A percentile compares a stretch with the other conserved stretches of the same genome.
Conservation (phyloP, 306 rosid species). For the Rosa persica region DNA sequence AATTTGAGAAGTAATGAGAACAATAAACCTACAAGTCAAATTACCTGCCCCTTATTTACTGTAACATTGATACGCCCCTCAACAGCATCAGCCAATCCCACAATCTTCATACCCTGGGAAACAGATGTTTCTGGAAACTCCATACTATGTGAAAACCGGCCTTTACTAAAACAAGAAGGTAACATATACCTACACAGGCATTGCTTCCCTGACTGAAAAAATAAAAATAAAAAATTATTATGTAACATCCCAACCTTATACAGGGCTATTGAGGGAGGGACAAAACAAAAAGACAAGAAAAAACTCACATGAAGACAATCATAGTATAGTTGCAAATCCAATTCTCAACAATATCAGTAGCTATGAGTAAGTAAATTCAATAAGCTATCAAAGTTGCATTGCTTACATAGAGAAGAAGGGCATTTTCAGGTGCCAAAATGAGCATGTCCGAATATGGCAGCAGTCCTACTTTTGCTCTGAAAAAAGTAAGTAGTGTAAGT, state of each 20-base stretch:
- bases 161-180: slow-evolving; percentile 70
- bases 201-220: slow-evolving; percentile 87
- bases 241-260: slow-evolving; percentile 12
- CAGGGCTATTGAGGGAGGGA: not conserved
- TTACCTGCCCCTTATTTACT: slow-evolving; percentile 76
- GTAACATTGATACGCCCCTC: slow-evolving; percentile 82
- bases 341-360: slow-evolving; percentile 15
- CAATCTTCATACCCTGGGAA: slow-evolving; percentile 60
- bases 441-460: slow-evolving; percentile 78
- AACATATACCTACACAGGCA: slow-evolving; percentile 77
- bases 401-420: slow-evolving; percentile 91
- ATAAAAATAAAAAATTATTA: not conserved
- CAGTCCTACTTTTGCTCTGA: slow-evolving; percentile 71
- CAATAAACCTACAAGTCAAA: slow-evolving; percentile 16
- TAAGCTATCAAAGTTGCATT: slow-evolving; percentile 21
- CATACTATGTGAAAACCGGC: slow-evolving; percentile 40
- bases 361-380: slow-evolving; percentile 4
- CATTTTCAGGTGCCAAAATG: slow-evolving; percentile 79
- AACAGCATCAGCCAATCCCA: slow-evolving; percentile 83
- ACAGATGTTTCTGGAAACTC: slow-evolving; percentile 65
- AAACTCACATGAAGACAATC: not conserved
- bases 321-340: not conserved
- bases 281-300: not conserved
- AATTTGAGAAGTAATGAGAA: slow-evolving; percentile 17
- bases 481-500: slow-evolving; percentile 31